Conservation (phyloP, 164 flowering plant genomes). For the Hamamelis virginiana region DNA sequence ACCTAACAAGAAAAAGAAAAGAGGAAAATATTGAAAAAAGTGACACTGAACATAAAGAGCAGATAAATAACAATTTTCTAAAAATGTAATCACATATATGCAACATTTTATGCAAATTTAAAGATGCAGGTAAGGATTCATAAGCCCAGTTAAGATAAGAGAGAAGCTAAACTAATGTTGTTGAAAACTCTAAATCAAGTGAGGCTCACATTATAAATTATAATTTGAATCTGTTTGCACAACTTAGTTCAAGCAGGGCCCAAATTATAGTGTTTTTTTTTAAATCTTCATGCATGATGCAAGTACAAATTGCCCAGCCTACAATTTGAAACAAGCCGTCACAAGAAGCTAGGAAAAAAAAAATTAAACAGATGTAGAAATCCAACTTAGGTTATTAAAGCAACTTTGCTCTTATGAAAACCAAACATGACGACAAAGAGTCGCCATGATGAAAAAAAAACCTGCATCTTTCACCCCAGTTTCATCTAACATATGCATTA, state of each 20-base stretch:
- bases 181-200: too few species aligned
- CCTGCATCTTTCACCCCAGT: too few species aligned
- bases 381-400: neutral
- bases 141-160: neutral
- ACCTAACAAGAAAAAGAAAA: too few species aligned
- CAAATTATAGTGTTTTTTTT: neutral
- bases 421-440: too few species aligned
- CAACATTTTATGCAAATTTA: too few species aligned
- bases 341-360: neutral
- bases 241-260: neutral
- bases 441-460: too few species aligned
- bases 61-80: too few species aligned
- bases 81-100: too few species aligned
- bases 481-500: neutral
- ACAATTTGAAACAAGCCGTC: neutral
- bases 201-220: too few species aligned
- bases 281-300: neutral
- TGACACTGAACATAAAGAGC: too few species aligned
- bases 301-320: neutral
- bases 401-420: too few species aligned
- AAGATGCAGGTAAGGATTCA: neutral
- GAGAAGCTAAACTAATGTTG: neutral
- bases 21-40: too few species aligned
- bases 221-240: neutral
- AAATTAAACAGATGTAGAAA: neutral